Percentiles rank a stretch among this genome's conserved stretches.
Evolutionary conservation across 495 filamentous ascomycete genomes (phyloP).

Genomic region (Annulohypoxylon nitens): DNA sequence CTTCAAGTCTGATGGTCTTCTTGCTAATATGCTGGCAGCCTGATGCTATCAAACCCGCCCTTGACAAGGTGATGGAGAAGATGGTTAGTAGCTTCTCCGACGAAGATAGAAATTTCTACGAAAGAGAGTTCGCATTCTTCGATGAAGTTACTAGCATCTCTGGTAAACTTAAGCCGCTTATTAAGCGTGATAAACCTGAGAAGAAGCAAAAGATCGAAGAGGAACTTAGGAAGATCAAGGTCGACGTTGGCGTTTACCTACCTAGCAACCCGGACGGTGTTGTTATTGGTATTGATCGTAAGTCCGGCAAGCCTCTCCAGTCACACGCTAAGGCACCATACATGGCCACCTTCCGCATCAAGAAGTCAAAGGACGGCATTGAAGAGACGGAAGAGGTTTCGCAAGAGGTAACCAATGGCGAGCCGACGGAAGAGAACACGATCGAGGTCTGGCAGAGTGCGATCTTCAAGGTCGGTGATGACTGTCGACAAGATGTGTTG

Average conservation of each 20-base stretch:
- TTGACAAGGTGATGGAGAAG: slow-evolving; percentile 89
- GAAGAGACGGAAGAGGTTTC: slow-evolving; percentile 64
- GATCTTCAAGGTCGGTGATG: slow-evolving; percentile 99
- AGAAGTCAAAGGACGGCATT: slow-evolving; percentile 73
- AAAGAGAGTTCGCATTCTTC: slow-evolving; percentile 97
- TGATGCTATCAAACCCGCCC: slow-evolving; percentile 89
- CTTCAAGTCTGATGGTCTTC: background rate
- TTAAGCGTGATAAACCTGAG: slow-evolving; percentile 92
- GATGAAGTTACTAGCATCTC: slow-evolving; percentile 96
- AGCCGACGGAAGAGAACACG: slow-evolving; percentile 61
- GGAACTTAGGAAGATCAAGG: slow-evolving; percentile 94
- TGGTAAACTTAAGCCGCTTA: slow-evolving; percentile 92
- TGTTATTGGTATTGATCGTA: slow-evolving; percentile 96
- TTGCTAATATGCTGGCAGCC: slow-evolving; percentile 70
- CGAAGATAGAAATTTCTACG: slow-evolving; percentile 86
- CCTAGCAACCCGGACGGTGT: slow-evolving; percentile 97
- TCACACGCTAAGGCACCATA: slow-evolving; percentile 98
- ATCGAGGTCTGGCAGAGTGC: slow-evolving; percentile 98
- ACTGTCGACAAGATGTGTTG: slow-evolving; percentile 96
- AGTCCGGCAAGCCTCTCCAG: slow-evolving; percentile 96
- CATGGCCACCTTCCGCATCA: slow-evolving; percentile 98
- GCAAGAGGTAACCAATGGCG: slow-evolving; percentile 53
- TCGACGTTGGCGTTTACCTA: slow-evolving; percentile 96
- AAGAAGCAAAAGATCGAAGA: slow-evolving; percentile 99
- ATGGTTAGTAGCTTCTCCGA: slow-evolving; percentile 84